A percentile compares a stretch with the other conserved stretches of the same genome.
Evolutionary conservation across 2,329 filamentous ascomycete species (phyloP).

Genomic region (Fusarium musae): DNA sequence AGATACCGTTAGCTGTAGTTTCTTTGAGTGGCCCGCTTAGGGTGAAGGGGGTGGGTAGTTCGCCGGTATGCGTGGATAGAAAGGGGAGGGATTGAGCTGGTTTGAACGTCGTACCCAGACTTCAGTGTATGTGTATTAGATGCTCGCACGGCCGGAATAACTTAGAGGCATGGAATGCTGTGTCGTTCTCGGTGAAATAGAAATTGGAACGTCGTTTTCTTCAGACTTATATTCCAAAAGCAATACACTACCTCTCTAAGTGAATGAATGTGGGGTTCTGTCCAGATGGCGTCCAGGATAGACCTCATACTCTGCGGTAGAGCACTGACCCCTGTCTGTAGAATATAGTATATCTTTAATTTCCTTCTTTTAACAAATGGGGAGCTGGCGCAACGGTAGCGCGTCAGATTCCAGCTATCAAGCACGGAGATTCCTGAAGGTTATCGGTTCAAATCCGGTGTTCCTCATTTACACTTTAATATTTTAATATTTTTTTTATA

Average conservation of each 20-base stretch:
- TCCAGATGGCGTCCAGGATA: neutral
- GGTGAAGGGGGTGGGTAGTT: conserved; percentile 27
- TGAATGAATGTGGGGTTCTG: neutral
- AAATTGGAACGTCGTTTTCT: neutral
- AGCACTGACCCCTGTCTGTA: rapidly evolving
- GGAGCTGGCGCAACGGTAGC: conserved; percentile 22
- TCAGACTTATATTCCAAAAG: neutral
- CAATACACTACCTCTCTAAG: neutral
- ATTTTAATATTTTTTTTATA: no score
- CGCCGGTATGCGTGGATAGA: conserved; percentile 33
- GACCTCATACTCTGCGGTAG: no score
- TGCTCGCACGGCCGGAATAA: conserved; percentile 26
- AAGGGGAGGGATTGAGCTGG: conserved; percentile 3
- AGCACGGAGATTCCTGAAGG: conserved; percentile 21
- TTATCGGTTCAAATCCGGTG: conserved; percentile 32
- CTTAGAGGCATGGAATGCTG: conserved; percentile 21
- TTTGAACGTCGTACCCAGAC: conserved; percentile 21
- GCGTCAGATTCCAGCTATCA: conserved; percentile 18
- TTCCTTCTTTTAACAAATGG: neutral
- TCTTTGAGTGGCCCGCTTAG: conserved; percentile 33
- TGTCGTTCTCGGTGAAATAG: neutral
- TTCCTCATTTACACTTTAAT: conserved; percentile 15
- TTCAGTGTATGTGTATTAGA: conserved; percentile 45
- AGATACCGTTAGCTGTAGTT: conserved; percentile 29
- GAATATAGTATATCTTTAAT: neutral